A percentile compares a stretch with the other conserved stretches of the same genome.
These are phyloP conservation scores for Pythium oligandrum DNA, from an alignment of 352 stramenopile genomes.

Conservation along the genomic window DNA sequence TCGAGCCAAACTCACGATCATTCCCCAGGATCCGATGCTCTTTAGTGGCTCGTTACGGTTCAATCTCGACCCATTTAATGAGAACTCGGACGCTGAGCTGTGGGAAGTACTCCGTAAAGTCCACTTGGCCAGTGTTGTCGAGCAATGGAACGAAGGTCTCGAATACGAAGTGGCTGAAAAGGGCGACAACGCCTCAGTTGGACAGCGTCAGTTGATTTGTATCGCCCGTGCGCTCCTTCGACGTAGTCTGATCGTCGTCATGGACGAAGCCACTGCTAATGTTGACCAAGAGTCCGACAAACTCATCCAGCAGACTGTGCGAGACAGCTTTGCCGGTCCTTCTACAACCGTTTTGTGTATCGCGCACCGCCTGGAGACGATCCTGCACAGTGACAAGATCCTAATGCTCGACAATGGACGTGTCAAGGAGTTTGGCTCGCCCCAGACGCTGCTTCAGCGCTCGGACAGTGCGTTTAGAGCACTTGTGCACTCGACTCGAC, in stretches of 20 bases:
- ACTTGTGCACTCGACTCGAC: too few relatives aligned
- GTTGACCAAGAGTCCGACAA: slow-evolving; percentile 84
- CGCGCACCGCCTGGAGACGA: slow-evolving; percentile 92
- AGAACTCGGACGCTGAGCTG: slow-evolving; percentile 45
- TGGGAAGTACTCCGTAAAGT: slow-evolving; percentile 20
- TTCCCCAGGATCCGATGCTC: slow-evolving; percentile 86
- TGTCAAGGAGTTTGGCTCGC: slow-evolving; percentile 70
- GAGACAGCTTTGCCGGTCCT: slow-evolving; percentile 57
- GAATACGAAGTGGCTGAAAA: slow-evolving; percentile 80
- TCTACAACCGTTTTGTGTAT: slow-evolving; percentile 86
- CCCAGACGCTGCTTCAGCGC: slow-evolving; percentile 5
- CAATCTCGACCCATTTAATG: slow-evolving; percentile 86
- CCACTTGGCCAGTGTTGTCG: slow-evolving; percentile 11
- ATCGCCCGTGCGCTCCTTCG: slow-evolving; percentile 89
- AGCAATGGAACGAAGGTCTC: slow-evolving; percentile 27
- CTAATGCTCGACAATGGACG: slow-evolving; percentile 89
- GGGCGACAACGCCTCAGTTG: slow-evolving; percentile 91
- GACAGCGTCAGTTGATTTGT: slow-evolving; percentile 92
- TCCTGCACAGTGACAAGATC: slow-evolving; percentile 92
- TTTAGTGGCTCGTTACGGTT: slow-evolving; percentile 83
- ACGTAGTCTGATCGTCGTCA: slow-evolving; percentile 71
- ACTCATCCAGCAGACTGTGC: slow-evolving; percentile 64
- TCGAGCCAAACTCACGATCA: slow-evolving; percentile 34
- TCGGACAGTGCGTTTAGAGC: too few relatives aligned
- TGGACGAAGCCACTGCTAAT: slow-evolving; percentile 91